Base-by-base conservation (phyloP, 371 early-diverging fungal genomes). In the Blakeslea trispora region DNA sequence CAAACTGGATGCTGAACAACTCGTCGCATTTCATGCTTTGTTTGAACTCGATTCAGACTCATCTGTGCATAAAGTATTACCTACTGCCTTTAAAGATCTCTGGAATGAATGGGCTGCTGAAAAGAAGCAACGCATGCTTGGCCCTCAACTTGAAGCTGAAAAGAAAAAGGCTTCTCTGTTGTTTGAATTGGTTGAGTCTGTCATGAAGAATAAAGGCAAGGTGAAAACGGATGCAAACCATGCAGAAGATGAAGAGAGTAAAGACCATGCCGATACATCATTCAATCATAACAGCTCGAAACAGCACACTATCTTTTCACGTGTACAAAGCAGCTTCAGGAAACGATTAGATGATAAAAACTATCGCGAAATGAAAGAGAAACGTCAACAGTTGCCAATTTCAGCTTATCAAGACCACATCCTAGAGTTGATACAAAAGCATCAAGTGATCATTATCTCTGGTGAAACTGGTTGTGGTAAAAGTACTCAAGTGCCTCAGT, bases 401-500 rank as follows among this genome's bases (percentile, higher is more conserved):
- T 68, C 66, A 43, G 69, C 72, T 5, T 82, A 85, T 62, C 75
- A 82, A 40, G 64, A 84, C 9, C 74, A 83, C 18, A 71, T 92
- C 23, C 32, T 88, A 31, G 56, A 74, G 0, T 35, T 77, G 3
- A 50, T 91, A 19, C 69, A 82, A 37, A 64, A 62, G 8, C 69
- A 90, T 46, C 85, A 86, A 50, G 86, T 93, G 3, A 62, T 86
- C n/a, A 82, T 96, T 41, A 70, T 97, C 15, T 76, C 87, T 8
- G 99, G 96, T 15, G 94, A 91, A 50, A 97, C 99, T 3, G 99
- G 98, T 40, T 91, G 91, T 55, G 98, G 97, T 48, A 98, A 97
- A 76, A 93, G 91, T 59, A 94, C 94, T 3, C 95, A 94, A 66
- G 83, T 94, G 3, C 96, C 96, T 13, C 94, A 94, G 69, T 93